A percentile compares a stretch with the other conserved stretches of the same genome.
phyloP scores from a whole-genome alignment of 371 early-diverging fungal genomes.

The Entomophthora muscae region DNA sequence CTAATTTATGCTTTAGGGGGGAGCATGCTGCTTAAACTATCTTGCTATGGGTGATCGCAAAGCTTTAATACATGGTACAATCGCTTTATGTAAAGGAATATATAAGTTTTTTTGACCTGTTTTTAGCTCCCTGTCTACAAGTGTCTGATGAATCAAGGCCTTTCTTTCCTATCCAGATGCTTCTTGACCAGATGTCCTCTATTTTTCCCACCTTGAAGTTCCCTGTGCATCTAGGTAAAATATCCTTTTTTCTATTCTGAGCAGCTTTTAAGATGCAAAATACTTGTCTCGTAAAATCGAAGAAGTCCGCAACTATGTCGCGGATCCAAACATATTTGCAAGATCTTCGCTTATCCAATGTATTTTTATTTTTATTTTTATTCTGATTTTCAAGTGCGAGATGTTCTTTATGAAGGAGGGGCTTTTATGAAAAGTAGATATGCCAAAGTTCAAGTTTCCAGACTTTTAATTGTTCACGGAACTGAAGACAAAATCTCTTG shows the following conservation, averaged over 20 bases:
- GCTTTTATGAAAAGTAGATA: neutral
- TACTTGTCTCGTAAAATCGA: neutral
- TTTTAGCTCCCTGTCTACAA: neutral
- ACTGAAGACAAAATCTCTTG: neutral
- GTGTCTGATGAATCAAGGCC: neutral
- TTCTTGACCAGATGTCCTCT: neutral
- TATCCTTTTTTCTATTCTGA: neutral
- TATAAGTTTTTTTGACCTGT: neutral
- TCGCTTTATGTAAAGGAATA: slow-evolving; percentile 23
- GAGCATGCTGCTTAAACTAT: slow-evolving; percentile 30
- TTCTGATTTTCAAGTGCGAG: neutral
- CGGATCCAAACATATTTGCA: neutral
- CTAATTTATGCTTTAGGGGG: slow-evolving; percentile 23
- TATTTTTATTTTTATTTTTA: neutral
- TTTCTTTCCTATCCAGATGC: neutral
- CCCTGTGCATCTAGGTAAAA: neutral
- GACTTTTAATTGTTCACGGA: neutral
- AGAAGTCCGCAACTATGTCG: neutral
- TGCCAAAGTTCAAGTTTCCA: neutral
- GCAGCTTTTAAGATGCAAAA: neutral
- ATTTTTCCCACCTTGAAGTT: neutral
- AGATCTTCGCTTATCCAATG: neutral
- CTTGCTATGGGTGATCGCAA: slow-evolving; percentile 18
- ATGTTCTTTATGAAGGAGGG: neutral
- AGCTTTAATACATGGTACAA: slow-evolving; percentile 23